Evolutionary conservation across 352 stramenopile species (phyloP), one percentile per base, ranked within the genome.

Genomic region (Phytophthora pini): DNA sequence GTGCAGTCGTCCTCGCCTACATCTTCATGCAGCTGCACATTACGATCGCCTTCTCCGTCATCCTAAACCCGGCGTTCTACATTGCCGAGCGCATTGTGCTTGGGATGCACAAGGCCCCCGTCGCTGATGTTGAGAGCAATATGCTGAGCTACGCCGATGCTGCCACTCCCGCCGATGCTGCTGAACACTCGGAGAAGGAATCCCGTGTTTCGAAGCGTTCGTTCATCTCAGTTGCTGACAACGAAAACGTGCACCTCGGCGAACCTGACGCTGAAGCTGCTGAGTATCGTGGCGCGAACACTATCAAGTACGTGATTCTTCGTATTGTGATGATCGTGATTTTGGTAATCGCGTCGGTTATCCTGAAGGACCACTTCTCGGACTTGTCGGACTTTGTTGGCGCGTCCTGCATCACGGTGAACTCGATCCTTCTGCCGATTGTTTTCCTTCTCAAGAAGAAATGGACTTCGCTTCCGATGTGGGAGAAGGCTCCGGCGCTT

Each of bases 1-100:
- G 76, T 31, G 47, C 53, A 2, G 72, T 84, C 44, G 75, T 82
- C n/a, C 61, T 83, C 15, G 78, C 70, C 46, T 87, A 80, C 55
- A 51, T 78, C 31, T 83, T 81, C 69, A 86, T 86, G 77, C 77
- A 86, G 66, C 61, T 86, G 10, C 77, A 86, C 56, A 82, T 86
- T 41, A 81, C 75, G 27, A 83, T 86, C 55, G 77, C 75, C 24
- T 79, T 84, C 46, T 76, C 72, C 6, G 75, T 84, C n/a, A 83
- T 84, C 50, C 41, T 86, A 38, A 78, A 79, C 56, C 77, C 77
- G 2, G 77, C 74, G 13, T 64, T 86, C 29, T 80, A 80, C 68
- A 72, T 82, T 7, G 29, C 66, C n/a, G 76, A 87, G 50, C 73
- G 79, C n/a, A 52, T 83, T 9, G 29, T 87, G 10, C 65, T 87